Conservation (phyloP, 495 filamentous ascomycete genomes). For the Aspergillus avenaceus region DNA sequence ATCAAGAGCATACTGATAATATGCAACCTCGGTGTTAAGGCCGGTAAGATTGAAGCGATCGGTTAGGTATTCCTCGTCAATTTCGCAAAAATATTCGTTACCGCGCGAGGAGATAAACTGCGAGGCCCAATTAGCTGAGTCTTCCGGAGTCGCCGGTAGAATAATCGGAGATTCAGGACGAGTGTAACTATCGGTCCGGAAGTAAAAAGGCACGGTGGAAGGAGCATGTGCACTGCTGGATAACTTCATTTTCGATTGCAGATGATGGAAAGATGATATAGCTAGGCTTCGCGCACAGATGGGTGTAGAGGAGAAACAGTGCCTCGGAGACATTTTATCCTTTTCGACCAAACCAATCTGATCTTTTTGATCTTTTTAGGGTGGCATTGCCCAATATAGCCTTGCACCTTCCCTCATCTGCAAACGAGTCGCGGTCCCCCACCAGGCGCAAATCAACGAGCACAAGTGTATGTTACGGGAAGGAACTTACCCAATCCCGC, state of each 20-base stretch:
- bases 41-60: conserved; percentile 98
- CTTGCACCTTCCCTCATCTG: neutral
- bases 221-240: neutral
- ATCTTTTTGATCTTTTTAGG: neutral
- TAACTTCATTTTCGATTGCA: neutral
- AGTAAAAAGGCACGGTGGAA: neutral
- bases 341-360: neutral
- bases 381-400: neutral
- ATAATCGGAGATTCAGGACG: neutral
- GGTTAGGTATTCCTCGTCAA: conserved; percentile 97
- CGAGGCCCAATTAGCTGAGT: conserved; percentile 13
- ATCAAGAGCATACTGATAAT: conserved; percentile 98
- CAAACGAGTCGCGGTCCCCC: neutral
- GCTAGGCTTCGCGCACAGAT: too few relatives aligned
- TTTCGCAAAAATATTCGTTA: conserved; percentile 99
- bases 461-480: neutral
- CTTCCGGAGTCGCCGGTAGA: neutral
- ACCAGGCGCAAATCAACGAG: neutral
- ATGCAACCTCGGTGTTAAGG: conserved; percentile 93
- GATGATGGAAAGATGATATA: neutral
- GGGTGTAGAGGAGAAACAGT: neutral
- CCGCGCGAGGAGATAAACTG: conserved; percentile 97
- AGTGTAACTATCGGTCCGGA: neutral
- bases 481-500: conserved; percentile 88
- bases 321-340: neutral